These are phyloP conservation scores for Neofusicoccum laricinum DNA, from an alignment of 2,329 filamentous ascomycete genomes.

Conservation along the genomic window DNA sequence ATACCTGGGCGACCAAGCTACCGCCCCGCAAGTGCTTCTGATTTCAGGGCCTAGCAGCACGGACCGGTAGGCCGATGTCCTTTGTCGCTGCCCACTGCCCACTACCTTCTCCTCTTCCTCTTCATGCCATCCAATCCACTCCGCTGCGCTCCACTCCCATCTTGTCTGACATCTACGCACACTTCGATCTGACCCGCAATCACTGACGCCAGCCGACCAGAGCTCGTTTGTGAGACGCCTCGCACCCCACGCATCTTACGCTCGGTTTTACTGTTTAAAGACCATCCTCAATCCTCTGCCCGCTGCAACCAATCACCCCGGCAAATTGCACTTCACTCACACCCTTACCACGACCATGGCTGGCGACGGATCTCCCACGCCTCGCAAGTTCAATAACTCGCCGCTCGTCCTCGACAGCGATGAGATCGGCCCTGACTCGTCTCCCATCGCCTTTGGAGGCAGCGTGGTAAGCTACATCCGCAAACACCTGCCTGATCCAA, in stretches of 20 bases:
- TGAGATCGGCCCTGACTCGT: conserved; percentile 33
- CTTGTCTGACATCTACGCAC: conserved; percentile 13
- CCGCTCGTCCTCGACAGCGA: conserved; percentile 29
- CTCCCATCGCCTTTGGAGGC: conserved; percentile 31
- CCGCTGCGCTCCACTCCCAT: not conserved
- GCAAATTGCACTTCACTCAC: not conserved
- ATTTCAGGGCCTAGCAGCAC: not conserved
- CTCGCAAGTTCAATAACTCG: conserved; percentile 31
- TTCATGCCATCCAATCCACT: conserved; percentile 11
- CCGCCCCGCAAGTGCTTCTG: not conserved
- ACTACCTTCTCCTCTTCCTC: conserved; percentile 9
- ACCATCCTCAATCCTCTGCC: conserved; percentile 23
- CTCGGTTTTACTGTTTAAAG: conserved; percentile 24
- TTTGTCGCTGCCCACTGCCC: not conserved
- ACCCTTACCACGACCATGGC: conserved; percentile 34
- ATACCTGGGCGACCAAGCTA: not conserved
- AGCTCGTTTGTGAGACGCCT: not conserved
- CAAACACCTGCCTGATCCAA: conserved; percentile 18
- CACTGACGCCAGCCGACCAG: conserved; percentile 6
- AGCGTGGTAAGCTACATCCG: conserved; percentile 28
- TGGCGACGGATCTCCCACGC: conserved; percentile 41
- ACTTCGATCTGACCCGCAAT: conserved; percentile 5
- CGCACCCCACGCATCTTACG: conserved; percentile 15
- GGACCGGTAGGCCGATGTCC: not conserved
- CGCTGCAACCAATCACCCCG: not conserved